Conservation (phyloP, 2,329 filamentous ascomycete species). For the Penicillium olsonii region DNA sequence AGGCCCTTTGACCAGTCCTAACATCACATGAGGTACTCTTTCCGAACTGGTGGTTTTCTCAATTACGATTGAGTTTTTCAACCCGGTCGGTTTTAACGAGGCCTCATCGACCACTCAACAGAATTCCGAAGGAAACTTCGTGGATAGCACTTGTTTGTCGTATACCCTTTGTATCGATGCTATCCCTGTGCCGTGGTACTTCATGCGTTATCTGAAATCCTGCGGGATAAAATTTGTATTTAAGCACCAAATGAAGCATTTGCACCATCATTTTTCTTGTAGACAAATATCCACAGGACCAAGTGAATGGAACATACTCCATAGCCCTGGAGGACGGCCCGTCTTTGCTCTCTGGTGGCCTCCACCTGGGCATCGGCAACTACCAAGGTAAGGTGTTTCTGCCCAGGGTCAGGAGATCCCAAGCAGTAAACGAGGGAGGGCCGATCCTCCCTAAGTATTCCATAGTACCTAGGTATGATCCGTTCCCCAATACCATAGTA, state of each 20-base stretch:
- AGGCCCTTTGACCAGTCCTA: background rate
- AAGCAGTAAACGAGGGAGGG: no score
- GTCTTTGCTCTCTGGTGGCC: no score
- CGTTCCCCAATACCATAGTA: no score
- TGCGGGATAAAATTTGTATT: background rate
- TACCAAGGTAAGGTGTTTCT: no score
- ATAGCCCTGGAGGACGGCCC: no score
- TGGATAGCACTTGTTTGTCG: constrained; percentile 6
- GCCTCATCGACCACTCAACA: constrained; percentile 3
- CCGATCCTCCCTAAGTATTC: no score
- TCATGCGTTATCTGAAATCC: background rate
- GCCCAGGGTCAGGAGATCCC: no score
- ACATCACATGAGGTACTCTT: constrained; percentile 9
- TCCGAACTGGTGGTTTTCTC: constrained; percentile 3
- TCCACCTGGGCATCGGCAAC: no score
- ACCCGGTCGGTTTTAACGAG: constrained; percentile 12
- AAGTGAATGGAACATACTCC: no score
- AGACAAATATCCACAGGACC: no score
- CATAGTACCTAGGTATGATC: no score
- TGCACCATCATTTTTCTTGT: background rate
- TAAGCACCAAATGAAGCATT: background rate
- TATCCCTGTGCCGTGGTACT: background rate
- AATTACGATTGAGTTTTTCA: constrained; percentile 4
- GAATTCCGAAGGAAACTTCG: constrained; percentile 5
- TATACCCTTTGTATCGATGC: constrained; percentile 7